Percentiles rank a stretch among this genome's conserved stretches.
These are phyloP conservation scores for Neltuma alba DNA, from an alignment of 306 rosid species.

Conservation along the genomic window DNA sequence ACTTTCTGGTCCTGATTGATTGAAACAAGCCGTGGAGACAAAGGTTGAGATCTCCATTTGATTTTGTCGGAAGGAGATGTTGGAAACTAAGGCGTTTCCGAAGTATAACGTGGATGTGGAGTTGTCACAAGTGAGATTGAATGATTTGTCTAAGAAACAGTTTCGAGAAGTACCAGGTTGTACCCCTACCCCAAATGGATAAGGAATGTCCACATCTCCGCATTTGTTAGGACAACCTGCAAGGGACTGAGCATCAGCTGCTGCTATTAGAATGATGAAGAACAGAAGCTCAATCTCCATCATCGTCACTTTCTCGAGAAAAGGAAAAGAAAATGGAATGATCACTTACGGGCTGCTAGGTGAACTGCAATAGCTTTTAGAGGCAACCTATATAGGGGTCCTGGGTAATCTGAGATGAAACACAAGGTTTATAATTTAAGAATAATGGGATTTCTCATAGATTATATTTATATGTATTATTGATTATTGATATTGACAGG, in stretches of 20 bases:
- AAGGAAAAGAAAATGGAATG: too few species aligned
- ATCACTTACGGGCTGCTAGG: too few species aligned
- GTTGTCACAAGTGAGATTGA: slow-evolving; percentile 1
- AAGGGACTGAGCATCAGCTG: background rate
- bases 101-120: background rate
- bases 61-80: slow-evolving; percentile 1
- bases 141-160: background rate
- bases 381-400: too few species aligned
- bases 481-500: too few species aligned
- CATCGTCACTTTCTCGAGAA: too few species aligned
- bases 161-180: background rate
- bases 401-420: too few species aligned
- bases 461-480: too few species aligned
- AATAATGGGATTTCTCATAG: too few species aligned
- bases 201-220: slow-evolving; percentile 26
- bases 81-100: background rate
- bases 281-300: background rate
- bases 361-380: too few species aligned
- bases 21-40: background rate
- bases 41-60: background rate
- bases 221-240: slow-evolving; percentile 22
- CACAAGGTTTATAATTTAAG: too few species aligned
- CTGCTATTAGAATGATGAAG: background rate
- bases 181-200: slow-evolving; percentile 29
- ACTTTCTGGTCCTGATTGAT: background rate